Evolutionary conservation across 129 eudicot species (phyloP).

Genomic region (Pulicaria dysenterica): DNA sequence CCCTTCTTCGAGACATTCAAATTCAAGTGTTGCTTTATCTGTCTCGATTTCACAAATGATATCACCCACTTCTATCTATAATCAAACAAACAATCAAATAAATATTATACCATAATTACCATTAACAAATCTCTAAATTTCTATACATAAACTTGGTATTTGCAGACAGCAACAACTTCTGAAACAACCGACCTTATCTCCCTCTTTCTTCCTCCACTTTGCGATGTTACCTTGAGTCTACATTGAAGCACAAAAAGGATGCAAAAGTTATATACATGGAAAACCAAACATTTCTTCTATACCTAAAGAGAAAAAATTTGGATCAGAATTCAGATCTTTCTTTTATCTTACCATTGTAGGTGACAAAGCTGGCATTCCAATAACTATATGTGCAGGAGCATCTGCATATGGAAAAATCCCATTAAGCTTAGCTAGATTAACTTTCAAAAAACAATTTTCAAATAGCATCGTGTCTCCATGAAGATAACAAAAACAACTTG

Average conservation of each 20-base stretch:
- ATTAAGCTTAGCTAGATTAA: conserved; percentile 17
- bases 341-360: conserved; percentile 83
- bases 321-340: conserved; percentile 13
- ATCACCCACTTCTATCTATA: conserved; percentile 94
- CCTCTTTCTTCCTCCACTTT: conserved; percentile 90
- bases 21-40: conserved; percentile 95
- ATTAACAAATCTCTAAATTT: conserved; percentile 3
- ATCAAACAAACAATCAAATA: conserved; percentile 34
- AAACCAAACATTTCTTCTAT: conserved; percentile 32
- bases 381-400: conserved; percentile 58
- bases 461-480: conserved; percentile 8
- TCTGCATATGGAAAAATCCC: conserved; percentile 50
- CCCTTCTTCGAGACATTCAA: conserved; percentile 94
- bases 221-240: conserved; percentile 96
- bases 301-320: not conserved
- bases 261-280: not conserved
- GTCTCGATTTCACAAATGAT: conserved; percentile 95
- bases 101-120: conserved; percentile 11
- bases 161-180: conserved; percentile 4
- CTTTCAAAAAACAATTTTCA: conserved; percentile 18
- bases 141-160: conserved; percentile 11
- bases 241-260: conserved; percentile 12
- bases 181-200: conserved; percentile 77
- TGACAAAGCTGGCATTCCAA: conserved; percentile 93
- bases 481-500: conserved; percentile 5